A percentile compares a stretch with the other conserved stretches of the same genome.
Conservation (phyloP, 2,329 filamentous ascomycete genomes). For the Fusarium mangiferae region DNA sequence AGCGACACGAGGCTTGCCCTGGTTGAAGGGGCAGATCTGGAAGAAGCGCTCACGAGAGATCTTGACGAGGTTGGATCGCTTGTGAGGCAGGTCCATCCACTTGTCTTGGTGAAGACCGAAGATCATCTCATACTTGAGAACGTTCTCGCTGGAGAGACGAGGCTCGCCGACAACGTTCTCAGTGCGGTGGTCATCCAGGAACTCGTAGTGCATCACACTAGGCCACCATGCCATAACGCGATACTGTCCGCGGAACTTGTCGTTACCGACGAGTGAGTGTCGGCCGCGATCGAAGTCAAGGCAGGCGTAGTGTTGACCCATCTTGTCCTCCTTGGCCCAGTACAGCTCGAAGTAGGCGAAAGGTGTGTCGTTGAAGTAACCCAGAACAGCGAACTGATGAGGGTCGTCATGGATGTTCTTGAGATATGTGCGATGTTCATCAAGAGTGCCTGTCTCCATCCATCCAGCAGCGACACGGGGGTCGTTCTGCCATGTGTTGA, state of each 20-base stretch:
- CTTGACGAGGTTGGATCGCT: conserved; percentile 73
- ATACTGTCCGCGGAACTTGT: conserved; percentile 68
- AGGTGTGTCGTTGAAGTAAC: conserved; percentile 72
- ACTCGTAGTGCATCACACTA: conserved; percentile 70
- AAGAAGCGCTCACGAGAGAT: conserved; percentile 76
- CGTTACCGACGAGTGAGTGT: conserved; percentile 67
- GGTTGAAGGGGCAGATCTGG: conserved; percentile 69
- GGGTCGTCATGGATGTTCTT: conserved; percentile 73
- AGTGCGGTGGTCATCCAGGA: conserved; percentile 69
- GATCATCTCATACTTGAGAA: conserved; percentile 78
- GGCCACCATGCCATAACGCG: conserved; percentile 71
- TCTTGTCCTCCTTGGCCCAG: conserved; percentile 61
- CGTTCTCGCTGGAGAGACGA: conserved; percentile 73
- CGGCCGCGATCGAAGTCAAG: conserved; percentile 68
- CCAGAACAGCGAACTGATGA: conserved; percentile 74
- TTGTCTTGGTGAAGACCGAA: conserved; percentile 78
- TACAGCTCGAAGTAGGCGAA: conserved; percentile 82
- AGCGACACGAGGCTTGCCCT: conserved; percentile 63
- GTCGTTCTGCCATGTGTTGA: conserved; percentile 84
- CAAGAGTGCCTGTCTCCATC: conserved; percentile 79
- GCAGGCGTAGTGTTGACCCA: conserved; percentile 66
- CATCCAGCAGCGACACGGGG: conserved; percentile 79
- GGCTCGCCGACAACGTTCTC: conserved; percentile 73
- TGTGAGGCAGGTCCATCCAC: conserved; percentile 77
- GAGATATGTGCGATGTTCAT: conserved; percentile 77